These are phyloP conservation scores for Zygosaccharomyces bisporus DNA, from an alignment of 805 yeast species.

Conservation along the genomic window DNA sequence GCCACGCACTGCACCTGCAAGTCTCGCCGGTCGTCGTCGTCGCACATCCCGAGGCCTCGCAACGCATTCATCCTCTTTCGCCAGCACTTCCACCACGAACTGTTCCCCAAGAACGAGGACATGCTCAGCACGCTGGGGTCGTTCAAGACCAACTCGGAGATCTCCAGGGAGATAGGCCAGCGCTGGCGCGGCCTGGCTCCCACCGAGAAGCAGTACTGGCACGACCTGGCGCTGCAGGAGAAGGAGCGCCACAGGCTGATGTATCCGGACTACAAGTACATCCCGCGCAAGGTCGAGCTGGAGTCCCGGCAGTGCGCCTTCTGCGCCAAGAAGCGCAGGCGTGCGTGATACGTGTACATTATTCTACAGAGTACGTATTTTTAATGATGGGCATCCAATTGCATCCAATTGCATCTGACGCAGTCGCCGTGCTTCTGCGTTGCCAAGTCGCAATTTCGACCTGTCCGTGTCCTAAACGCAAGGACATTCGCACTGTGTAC, in stretches of 20 bases:
- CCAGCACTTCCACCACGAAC: constrained; percentile 70
- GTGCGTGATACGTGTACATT: not conserved
- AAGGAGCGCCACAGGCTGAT: constrained; percentile 75
- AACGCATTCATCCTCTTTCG: constrained; percentile 84
- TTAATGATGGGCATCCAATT: too few relatives aligned
- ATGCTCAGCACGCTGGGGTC: constrained; percentile 34
- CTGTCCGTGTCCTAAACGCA: too few relatives aligned
- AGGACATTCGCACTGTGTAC: too few relatives aligned
- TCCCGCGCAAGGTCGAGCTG: constrained; percentile 42
- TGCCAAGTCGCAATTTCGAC: too few relatives aligned
- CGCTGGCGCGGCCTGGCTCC: constrained; percentile 42
- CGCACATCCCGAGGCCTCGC: constrained; percentile 59
- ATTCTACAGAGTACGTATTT: not conserved
- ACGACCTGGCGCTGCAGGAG: constrained; percentile 74
- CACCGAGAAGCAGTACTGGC: constrained; percentile 76
- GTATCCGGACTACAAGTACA: constrained; percentile 84
- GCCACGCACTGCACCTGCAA: constrained; percentile 9
- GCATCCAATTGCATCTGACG: too few relatives aligned
- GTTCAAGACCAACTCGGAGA: constrained; percentile 32
- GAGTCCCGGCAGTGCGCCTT: constrained; percentile 5
- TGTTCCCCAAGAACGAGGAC: constrained; percentile 34
- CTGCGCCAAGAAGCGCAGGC: constrained; percentile 3
- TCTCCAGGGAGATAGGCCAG: constrained; percentile 56
- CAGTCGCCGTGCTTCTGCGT: too few relatives aligned
- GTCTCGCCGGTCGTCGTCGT: constrained; percentile 4